phyloP scores from a whole-genome alignment of 106 monocot species.

The Allium fistulosum region DNA sequence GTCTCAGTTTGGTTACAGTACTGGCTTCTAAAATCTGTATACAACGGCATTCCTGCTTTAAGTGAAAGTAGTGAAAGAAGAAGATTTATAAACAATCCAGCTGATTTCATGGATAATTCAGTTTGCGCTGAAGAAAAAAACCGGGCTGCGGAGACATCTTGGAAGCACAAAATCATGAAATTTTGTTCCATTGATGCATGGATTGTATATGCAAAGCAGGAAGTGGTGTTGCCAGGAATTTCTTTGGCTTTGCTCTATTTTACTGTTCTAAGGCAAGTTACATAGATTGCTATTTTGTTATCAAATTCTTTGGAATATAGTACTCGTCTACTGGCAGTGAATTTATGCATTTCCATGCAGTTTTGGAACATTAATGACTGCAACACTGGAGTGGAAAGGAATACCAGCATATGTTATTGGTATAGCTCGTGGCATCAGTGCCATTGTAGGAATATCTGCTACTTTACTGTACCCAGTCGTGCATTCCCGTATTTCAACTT shows the following conservation, averaged over 20 bases:
- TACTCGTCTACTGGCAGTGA: not conserved
- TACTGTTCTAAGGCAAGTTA: slow-evolving; percentile 60
- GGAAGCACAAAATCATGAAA: slow-evolving; percentile 21
- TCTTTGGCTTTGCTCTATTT: slow-evolving; percentile 82
- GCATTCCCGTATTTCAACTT: slow-evolving; percentile 63
- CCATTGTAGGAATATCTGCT: slow-evolving; percentile 69
- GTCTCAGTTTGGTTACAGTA: slow-evolving; percentile 75
- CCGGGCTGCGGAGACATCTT: slow-evolving; percentile 7
- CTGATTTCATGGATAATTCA: slow-evolving; percentile 5
- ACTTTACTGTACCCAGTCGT: slow-evolving; percentile 65
- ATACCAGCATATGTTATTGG: slow-evolving; percentile 86
- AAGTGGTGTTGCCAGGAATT: slow-evolving; percentile 81
- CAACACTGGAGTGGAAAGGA: slow-evolving; percentile 86
- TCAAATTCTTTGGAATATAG: not conserved
- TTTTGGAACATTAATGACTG: slow-evolving; percentile 94
- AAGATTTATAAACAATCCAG: slow-evolving; percentile 7
- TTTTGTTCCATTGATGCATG: slow-evolving; percentile 57
- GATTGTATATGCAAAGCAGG: slow-evolving; percentile 70
- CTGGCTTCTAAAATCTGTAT: slow-evolving; percentile 82
- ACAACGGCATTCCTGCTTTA: slow-evolving; percentile 67
- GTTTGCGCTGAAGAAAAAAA: slow-evolving; percentile 9
- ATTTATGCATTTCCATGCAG: slow-evolving; percentile 22
- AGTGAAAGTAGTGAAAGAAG: slow-evolving; percentile 33
- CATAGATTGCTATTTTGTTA: not conserved
- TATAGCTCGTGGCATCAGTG: slow-evolving; percentile 69